Evolutionary conservation across 1,284 basidiomycete genomes (phyloP).

Genomic region (Nidula niveotomentosa): DNA sequence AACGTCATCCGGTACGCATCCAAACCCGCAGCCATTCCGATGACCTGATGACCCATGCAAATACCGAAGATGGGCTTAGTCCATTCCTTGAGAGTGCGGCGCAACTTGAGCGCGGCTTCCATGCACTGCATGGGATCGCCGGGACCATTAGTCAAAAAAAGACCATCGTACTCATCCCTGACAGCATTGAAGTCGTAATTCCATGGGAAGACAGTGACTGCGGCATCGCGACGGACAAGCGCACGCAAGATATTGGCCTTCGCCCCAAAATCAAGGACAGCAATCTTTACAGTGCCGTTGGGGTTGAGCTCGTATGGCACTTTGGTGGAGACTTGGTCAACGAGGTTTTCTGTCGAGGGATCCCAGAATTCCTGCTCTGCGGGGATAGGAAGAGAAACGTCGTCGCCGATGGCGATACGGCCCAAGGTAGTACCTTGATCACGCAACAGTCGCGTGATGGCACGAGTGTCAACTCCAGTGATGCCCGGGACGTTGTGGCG

Average conservation of each 20-base stretch:
- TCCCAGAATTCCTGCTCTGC: constrained; percentile 83
- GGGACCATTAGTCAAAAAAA: constrained; percentile 97
- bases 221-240: constrained; percentile 86
- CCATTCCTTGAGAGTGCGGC: constrained; percentile 86
- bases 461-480: constrained; percentile 97
- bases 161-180: constrained; percentile 89
- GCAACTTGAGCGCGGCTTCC: constrained; percentile 81
- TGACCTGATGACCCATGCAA: constrained; percentile 98
- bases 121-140: constrained; percentile 92
- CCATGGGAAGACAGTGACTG: constrained; percentile 97
- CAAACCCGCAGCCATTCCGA: constrained; percentile 95
- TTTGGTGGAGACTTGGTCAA: constrained; percentile 91
- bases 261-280: constrained; percentile 95
- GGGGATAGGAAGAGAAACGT: constrained; percentile 65
- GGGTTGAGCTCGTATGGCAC: constrained; percentile 87
- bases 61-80: constrained; percentile 95
- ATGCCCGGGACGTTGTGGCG: constrained; percentile 91
- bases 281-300: constrained; percentile 86
- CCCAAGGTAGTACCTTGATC: constrained; percentile 98
- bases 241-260: constrained; percentile 98
- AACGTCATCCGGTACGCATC: constrained; percentile 98
- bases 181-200: constrained; percentile 94
- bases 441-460: constrained; percentile 90
- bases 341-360: constrained; percentile 89
- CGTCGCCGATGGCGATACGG: constrained; percentile 82